Base-by-base conservation (phyloP, 495 filamentous ascomycete species). In the Geopyxis carbonaria region DNA sequence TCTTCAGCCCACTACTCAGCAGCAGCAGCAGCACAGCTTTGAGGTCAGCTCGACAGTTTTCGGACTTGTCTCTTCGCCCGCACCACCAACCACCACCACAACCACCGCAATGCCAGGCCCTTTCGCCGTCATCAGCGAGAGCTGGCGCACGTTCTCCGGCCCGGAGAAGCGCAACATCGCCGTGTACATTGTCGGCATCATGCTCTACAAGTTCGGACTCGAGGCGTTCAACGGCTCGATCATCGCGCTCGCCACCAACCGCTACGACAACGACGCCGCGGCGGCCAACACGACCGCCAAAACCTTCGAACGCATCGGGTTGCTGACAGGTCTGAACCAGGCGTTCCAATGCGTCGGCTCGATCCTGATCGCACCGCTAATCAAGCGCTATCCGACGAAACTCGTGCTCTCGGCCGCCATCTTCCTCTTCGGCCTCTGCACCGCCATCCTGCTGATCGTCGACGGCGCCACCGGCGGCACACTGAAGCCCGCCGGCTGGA, bases 141-240 rank as follows among this genome's bases (percentile, higher is more conserved):
- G 35, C 7, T 51, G 45, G 40, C 7, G 7, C 9, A 3, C 22
- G 8, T 51, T 49, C 24, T 33, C 48, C 5, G 15, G 37, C 4
- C 7, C 10, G 1, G 48, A 51, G 37, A 34, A 40, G 7, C 30
- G 37, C 13, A 64, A 65, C 38, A 59, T 64, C 30, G 49, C 44
- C 21, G 50, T 64, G 22, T 66, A 66, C 45, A 60, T 58, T 30
- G 22, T 41, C 11, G 60, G 59, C 4, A 60, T 62, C 22, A 62
- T 61, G 58, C 46, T 57, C 30, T 65, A 65, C 53, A 64, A 66
- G 41, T 59, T 65, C 20, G 62, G 62, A 1, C 48, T 66, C 3
- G 62, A 65, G 35, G 61, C 59, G 5, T 66, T 64, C 50, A 65
- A 63, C 45, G 60, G 59, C 3, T 60, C 61, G 19, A 55, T 66